Base-by-base conservation (phyloP, 352 stramenopile genomes). In the Globisporangium lucens region DNA sequence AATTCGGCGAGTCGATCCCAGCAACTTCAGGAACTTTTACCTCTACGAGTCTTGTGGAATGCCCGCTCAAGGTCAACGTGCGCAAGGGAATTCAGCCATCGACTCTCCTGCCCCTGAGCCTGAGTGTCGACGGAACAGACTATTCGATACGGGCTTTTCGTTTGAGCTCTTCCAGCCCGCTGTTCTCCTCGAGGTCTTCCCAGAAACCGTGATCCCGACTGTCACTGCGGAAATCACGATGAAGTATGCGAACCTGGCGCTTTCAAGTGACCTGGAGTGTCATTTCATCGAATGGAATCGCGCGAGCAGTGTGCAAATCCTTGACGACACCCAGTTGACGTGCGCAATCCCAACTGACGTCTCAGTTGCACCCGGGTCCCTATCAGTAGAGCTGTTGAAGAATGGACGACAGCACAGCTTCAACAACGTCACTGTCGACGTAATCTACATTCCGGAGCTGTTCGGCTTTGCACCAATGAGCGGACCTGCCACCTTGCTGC, bases 121-220 rank as follows among this genome's bases (percentile, higher is more conserved):
- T 85, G 29, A 79, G 74, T 41, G 63, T 83, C 52, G 68, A 68
- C 57, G 76, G 69, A 12, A 13, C 51, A 0, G 6, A 70, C 4
- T 83, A 67, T 12, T 83, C 41, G 66, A 74, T 8, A 82, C 77
- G 38, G 73, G 77, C 0, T 73, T 73, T 12, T 66, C 24, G 13
- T 82, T 85, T 27, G 70, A 70, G 17, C 53, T 77, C 9, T 71
- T 78, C 30, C 49, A 70, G 24, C 61, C 73, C 8, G 56, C 70
- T 9, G 3, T 67, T 4, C 30, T 85, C 15, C 73, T 47, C n/a
- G 53, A 36, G 5, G 64, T 71, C 30, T 47, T 20, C 2, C 77
- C 79, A 8, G 7, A 70, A 22, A 51, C 65, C 0, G 71, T 85
- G 27, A 66, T 87, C 35, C 63, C 69, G 17, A 27, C 43, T 0